phyloP scores from a whole-genome alignment of 1,284 basidiomycete genomes.

The Melampsora larici-populina region DNA sequence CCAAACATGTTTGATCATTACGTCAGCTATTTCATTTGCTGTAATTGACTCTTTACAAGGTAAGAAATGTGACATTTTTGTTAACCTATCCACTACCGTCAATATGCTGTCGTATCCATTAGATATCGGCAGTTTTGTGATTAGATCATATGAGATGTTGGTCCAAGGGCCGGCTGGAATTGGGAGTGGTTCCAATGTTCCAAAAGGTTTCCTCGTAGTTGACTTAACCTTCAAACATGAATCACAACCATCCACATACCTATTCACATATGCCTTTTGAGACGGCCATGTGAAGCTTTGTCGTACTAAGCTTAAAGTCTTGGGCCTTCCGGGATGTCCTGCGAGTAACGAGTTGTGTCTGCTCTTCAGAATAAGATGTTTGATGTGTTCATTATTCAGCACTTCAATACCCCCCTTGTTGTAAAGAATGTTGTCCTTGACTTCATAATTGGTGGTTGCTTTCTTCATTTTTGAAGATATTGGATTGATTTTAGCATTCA shows the following conservation, averaged over 20 bases:
- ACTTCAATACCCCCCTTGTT: too few relatives aligned
- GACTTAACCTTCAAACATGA: neutral
- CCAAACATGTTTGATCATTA: neutral
- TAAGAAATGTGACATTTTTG: neutral
- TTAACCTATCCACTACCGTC: neutral
- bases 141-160: neutral
- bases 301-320: too few relatives aligned
- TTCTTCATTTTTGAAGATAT: too few relatives aligned
- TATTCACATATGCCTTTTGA: too few relatives aligned
- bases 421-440: too few relatives aligned
- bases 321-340: too few relatives aligned
- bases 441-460: too few relatives aligned
- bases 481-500: too few relatives aligned
- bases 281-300: too few relatives aligned
- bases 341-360: too few relatives aligned
- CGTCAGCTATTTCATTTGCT: neutral
- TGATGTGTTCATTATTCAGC: too few relatives aligned
- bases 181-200: neutral
- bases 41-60: neutral
- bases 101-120: slow-evolving; percentile 7
- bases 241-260: neutral
- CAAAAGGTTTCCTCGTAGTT: neutral
- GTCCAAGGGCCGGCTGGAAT: neutral
- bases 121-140: neutral
- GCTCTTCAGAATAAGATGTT: too few relatives aligned